phyloP scores from a whole-genome alignment of 1,139 yeast genomes.

The Debaryomyces singareniensis region DNA sequence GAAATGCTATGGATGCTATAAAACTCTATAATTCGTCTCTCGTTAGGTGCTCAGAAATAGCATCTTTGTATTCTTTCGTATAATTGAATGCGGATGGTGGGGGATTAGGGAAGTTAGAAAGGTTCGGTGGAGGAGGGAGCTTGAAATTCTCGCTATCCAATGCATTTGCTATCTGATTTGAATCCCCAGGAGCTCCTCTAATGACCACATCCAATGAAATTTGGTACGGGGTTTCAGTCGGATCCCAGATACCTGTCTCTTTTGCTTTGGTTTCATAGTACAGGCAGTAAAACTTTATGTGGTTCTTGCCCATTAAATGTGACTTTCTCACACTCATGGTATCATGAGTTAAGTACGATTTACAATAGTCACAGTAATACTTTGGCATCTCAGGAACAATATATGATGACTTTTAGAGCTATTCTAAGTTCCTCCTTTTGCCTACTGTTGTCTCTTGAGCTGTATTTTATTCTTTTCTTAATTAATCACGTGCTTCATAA shows the following conservation, averaged over 20 bases:
- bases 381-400: constrained; percentile 43
- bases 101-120: constrained; percentile 26
- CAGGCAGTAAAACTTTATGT: constrained; percentile 65
- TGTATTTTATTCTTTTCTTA: too few species aligned
- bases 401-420: too few species aligned
- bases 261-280: constrained; percentile 62
- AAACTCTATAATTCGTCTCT: neutral
- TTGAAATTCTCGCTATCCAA: constrained; percentile 10
- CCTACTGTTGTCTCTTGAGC: too few species aligned
- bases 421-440: too few species aligned
- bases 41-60: constrained; percentile 10
- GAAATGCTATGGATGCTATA: neutral
- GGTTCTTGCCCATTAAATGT: constrained; percentile 77
- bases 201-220: constrained; percentile 32
- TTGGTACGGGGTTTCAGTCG: constrained; percentile 34
- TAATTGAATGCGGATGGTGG: constrained; percentile 27
- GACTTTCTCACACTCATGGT: constrained; percentile 81
- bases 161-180: neutral
- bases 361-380: constrained; percentile 85
- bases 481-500: neutral
- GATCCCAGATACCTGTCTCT: constrained; percentile 41
- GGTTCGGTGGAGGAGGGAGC: constrained; percentile 31
- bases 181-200: constrained; percentile 39
- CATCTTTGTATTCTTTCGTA: constrained; percentile 14
- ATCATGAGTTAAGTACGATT: constrained; percentile 81